phyloP scores from a whole-genome alignment of 768 basidiomycete genomes.

The Leccinum truebloodii region DNA sequence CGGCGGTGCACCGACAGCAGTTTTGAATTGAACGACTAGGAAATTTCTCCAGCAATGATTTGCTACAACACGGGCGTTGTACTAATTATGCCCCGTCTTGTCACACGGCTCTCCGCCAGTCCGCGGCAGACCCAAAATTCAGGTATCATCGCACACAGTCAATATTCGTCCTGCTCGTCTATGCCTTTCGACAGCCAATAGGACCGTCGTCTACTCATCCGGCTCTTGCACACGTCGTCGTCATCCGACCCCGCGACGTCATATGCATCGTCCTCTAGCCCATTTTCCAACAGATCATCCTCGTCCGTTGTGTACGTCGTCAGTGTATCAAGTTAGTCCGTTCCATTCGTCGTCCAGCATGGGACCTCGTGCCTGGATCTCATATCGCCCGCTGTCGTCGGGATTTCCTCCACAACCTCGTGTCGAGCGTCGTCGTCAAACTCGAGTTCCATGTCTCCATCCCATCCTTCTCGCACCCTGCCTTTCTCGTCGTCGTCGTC shows the following conservation, averaged over 20 bases:
- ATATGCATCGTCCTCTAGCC: too few relatives aligned
- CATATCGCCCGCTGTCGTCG: conserved; percentile 62
- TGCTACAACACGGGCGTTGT: conserved; percentile 4
- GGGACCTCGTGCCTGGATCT: conserved; percentile 48
- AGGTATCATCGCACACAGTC: too few relatives aligned
- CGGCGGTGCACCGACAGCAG: background rate
- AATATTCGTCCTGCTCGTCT: conserved; percentile 29
- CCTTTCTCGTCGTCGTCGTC: conserved; percentile 13
- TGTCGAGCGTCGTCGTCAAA: conserved; percentile 23
- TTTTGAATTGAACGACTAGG: background rate
- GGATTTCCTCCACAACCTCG: conserved; percentile 24
- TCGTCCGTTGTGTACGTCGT: background rate
- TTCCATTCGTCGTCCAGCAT: conserved; percentile 44
- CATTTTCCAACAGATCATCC: too few relatives aligned
- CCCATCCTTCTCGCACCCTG: conserved; percentile 41
- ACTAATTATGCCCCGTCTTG: conserved; percentile 10
- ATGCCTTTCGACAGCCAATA: conserved; percentile 62
- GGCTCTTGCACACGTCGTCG: conserved; percentile 14
- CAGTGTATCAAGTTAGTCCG: conserved; percentile 29
- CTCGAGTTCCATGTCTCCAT: conserved; percentile 37
- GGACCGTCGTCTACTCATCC: conserved; percentile 36
- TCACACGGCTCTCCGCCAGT: background rate
- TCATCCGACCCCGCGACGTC: conserved; percentile 2
- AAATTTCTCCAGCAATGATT: background rate
- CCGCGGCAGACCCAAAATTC: background rate